Conservation (phyloP, 805 yeast genomes). For the Yamadazyma tumulicola region DNA sequence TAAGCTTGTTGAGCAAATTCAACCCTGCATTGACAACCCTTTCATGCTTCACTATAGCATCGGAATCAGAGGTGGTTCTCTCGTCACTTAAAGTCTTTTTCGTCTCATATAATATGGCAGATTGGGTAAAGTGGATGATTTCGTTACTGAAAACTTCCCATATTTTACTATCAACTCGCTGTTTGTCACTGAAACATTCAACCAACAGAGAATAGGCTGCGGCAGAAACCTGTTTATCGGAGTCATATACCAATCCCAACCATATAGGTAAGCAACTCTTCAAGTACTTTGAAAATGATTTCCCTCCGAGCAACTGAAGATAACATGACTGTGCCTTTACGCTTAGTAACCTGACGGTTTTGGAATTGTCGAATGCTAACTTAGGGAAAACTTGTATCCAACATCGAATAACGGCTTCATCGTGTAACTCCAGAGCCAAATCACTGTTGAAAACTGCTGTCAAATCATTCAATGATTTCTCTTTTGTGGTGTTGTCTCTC, state of each 20-base stretch:
- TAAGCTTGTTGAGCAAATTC: conserved; percentile 39
- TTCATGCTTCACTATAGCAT: conserved; percentile 59
- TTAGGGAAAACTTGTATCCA: conserved; percentile 86
- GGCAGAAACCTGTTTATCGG: conserved; percentile 57
- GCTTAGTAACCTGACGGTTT: conserved; percentile 55
- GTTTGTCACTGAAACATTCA: conserved; percentile 52
- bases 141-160: conserved; percentile 59
- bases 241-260: conserved; percentile 68
- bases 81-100: conserved; percentile 70
- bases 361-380: conserved; percentile 67
- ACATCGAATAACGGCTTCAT: conserved; percentile 53
- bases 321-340: conserved; percentile 61
- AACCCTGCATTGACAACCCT: conserved; percentile 53
- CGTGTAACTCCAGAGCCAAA: conserved; percentile 42
- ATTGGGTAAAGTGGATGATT: conserved; percentile 52
- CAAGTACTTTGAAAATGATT: conserved; percentile 59
- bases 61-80: conserved; percentile 63
- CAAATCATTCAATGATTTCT: conserved; percentile 64
- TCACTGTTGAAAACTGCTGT: conserved; percentile 26
- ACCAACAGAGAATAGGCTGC: conserved; percentile 47
- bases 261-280: conserved; percentile 71
- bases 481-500: conserved; percentile 81
- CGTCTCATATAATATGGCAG: conserved; percentile 53
- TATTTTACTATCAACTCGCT: conserved; percentile 46
- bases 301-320: conserved; percentile 47